Evolutionary conservation across 1,284 basidiomycete genomes (phyloP).

Genomic region (Uromyces viciae-fabae): DNA sequence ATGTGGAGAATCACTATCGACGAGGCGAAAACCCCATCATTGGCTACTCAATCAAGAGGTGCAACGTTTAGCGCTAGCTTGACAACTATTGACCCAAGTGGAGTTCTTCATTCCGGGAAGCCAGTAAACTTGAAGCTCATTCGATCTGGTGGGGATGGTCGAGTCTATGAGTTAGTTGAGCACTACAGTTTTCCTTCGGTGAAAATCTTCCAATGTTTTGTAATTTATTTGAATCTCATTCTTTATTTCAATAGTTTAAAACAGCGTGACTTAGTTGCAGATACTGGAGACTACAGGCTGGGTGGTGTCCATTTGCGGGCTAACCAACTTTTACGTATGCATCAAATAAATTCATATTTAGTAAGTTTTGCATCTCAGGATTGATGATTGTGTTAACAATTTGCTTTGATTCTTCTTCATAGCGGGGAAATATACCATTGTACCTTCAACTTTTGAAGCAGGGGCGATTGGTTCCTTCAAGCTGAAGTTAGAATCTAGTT

Average conservation of each 20-base stretch:
- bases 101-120: slow-evolving; percentile 17
- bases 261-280: slow-evolving; percentile 25
- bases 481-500: slow-evolving; percentile 30
- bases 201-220: too few species aligned
- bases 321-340: slow-evolving; percentile 9
- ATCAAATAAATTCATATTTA: too few species aligned
- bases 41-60: not conserved
- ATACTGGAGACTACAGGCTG: slow-evolving; percentile 36
- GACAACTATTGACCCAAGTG: slow-evolving; percentile 1
- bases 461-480: slow-evolving; percentile 35
- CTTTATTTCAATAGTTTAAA: slow-evolving; percentile 11
- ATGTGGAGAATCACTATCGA: slow-evolving; percentile 40
- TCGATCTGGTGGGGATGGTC: slow-evolving; percentile 35
- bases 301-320: slow-evolving; percentile 18
- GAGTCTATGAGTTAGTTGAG: slow-evolving; percentile 33
- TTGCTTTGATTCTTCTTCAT: not conserved
- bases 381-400: not conserved
- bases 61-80: slow-evolving; percentile 28
- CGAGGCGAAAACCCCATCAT: not conserved
- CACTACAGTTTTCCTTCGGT: too few species aligned
- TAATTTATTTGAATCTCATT: too few species aligned
- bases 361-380: too few species aligned
- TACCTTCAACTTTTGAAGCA: slow-evolving; percentile 32
- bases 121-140: slow-evolving; percentile 36
- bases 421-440: slow-evolving; percentile 42